These are phyloP conservation scores for Yarrowia sp. DNA, from an alignment of 805 yeast genomes.

Conservation along the genomic window DNA sequence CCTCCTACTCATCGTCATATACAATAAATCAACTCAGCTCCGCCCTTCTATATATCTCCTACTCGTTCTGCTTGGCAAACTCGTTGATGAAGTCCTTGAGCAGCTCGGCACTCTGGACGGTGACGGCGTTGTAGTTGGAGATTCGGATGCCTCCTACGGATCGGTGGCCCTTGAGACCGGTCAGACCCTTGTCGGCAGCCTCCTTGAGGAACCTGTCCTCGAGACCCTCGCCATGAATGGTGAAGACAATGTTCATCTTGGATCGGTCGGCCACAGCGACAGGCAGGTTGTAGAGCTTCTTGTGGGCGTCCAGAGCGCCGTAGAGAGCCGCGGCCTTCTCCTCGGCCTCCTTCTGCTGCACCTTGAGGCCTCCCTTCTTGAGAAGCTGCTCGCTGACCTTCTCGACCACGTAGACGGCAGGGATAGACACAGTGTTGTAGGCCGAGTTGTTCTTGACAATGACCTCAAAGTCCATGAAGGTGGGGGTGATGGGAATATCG, in stretches of 20 bases:
- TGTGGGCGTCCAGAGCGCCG: slow-evolving; percentile 65
- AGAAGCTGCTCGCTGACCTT: slow-evolving; percentile 73
- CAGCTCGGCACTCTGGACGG: slow-evolving; percentile 62
- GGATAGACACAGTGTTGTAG: slow-evolving; percentile 94
- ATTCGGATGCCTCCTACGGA: slow-evolving; percentile 98
- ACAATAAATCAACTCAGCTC: no score
- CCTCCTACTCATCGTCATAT: no score
- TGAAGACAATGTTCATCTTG: slow-evolving; percentile 93
- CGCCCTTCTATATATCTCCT: neutral
- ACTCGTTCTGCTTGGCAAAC: slow-evolving; percentile 54
- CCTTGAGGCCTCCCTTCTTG: slow-evolving; percentile 72
- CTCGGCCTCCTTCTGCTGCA: slow-evolving; percentile 63
- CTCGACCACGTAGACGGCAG: slow-evolving; percentile 85
- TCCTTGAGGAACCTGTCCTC: slow-evolving; percentile 74
- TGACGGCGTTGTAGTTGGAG: slow-evolving; percentile 88
- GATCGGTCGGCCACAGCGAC: slow-evolving; percentile 74
- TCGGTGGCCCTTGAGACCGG: slow-evolving; percentile 93
- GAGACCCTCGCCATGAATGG: slow-evolving; percentile 63
- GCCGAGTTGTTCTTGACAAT: slow-evolving; percentile 90
- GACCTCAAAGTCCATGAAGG: slow-evolving; percentile 85
- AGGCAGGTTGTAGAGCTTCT: slow-evolving; percentile 69
- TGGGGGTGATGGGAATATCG: slow-evolving; percentile 82
- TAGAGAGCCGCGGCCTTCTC: slow-evolving; percentile 72
- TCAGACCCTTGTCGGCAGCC: slow-evolving; percentile 65
- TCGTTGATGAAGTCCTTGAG: slow-evolving; percentile 64